Evolutionary conservation across 202 grass and related monocot species (phyloP).

Genomic region (Dendrocalamus latiflorus): DNA sequence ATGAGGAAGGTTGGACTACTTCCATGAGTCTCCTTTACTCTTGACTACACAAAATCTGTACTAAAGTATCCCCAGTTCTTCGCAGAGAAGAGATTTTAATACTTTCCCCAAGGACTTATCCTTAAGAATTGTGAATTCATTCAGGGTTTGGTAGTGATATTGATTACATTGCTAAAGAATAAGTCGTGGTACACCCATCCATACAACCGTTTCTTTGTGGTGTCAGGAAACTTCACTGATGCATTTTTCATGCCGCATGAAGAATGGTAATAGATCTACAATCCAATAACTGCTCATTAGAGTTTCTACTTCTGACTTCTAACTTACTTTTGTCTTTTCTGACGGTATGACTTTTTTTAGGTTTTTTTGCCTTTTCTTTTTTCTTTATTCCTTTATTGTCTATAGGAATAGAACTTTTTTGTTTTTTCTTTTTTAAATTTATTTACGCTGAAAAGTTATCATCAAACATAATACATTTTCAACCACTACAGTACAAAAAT

Average conservation of each 20-base stretch:
- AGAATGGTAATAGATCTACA: not conserved
- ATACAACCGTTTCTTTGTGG: not conserved
- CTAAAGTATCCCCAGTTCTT: not conserved
- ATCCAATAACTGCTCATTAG: not conserved
- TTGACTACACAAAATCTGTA: not conserved
- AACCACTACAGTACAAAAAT: too few relatives aligned
- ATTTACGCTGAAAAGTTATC: too few relatives aligned
- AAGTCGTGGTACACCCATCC: not conserved
- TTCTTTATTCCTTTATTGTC: too few relatives aligned
- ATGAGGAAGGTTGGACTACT: not conserved
- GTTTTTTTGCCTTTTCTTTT: too few relatives aligned
- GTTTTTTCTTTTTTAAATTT: too few relatives aligned
- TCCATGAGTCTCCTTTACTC: not conserved
- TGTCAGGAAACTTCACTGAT: not conserved
- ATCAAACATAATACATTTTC: too few relatives aligned
- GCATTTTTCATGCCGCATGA: not conserved
- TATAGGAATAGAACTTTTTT: too few relatives aligned
- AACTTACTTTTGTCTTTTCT: too few relatives aligned
- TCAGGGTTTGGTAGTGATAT: not conserved
- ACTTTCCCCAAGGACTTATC: conserved; percentile 6
- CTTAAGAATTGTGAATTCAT: conserved; percentile 6
- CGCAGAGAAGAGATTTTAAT: not conserved
- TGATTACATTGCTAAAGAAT: not conserved
- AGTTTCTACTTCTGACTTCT: too few relatives aligned
- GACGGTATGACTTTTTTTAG: too few relatives aligned